Percentiles rank a stretch among this genome's conserved stretches.
phyloP scores from a whole-genome alignment of 2,329 filamentous ascomycete species.

The Sporothrix protearum region DNA sequence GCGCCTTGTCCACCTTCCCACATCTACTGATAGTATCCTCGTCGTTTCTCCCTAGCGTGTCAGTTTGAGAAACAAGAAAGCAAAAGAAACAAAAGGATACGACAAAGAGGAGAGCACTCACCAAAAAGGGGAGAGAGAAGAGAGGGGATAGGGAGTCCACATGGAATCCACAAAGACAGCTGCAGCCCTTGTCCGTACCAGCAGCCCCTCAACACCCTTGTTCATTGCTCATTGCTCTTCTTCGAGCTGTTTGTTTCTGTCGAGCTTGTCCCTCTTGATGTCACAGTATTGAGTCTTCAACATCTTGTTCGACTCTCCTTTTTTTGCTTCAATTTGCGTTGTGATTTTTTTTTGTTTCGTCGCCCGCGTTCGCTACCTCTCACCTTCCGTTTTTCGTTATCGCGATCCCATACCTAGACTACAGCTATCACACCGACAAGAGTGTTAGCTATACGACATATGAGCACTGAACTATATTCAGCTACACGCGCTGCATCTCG shows the following conservation, averaged over 20 bases:
- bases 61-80: background rate
- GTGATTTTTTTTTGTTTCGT: background rate
- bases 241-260: conserved; percentile 10
- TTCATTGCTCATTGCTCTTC: background rate
- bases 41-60: background rate
- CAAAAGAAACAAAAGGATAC: background rate
- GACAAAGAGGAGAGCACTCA: background rate
- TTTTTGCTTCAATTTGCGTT: background rate
- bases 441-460: background rate
- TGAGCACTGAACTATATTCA: background rate
- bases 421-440: background rate
- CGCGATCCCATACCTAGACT: background rate
- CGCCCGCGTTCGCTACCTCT: background rate
- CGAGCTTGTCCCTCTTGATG: conserved; percentile 10
- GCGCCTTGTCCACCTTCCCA: background rate
- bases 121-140: background rate
- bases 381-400: background rate
- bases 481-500: background rate
- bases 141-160: conserved; percentile 13
- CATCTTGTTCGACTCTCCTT: background rate
- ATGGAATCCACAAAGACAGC: background rate
- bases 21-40: background rate
- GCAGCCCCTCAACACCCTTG: conserved; percentile 14
- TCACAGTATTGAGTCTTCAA: conserved; percentile 9
- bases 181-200: background rate